phyloP scores from a whole-genome alignment of 179 eudicot species.

The Spinacia oleracea region DNA sequence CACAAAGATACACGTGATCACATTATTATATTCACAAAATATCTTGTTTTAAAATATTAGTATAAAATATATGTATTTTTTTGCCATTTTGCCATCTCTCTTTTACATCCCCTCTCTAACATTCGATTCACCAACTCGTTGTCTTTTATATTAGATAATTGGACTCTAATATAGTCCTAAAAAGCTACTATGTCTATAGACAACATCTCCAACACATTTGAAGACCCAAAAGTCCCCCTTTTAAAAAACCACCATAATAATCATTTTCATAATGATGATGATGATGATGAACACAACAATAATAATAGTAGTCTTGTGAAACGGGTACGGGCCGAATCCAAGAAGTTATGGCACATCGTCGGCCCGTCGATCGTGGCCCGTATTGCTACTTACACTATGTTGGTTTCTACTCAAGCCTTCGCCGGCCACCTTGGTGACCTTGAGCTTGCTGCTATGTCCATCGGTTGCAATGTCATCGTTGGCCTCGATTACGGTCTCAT shows the following conservation, averaged over 20 bases:
- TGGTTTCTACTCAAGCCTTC: conserved; percentile 39
- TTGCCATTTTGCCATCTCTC: too few relatives aligned
- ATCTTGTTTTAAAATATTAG: too few relatives aligned
- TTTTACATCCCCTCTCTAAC: too few relatives aligned
- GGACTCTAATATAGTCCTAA: neutral
- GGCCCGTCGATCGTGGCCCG: too few relatives aligned
- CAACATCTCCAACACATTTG: neutral
- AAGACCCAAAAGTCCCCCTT: conserved; percentile 23
- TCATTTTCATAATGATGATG: neutral
- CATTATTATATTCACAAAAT: too few relatives aligned
- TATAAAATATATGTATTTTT: too few relatives aligned
- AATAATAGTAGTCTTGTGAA: neutral
- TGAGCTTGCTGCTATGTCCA: conserved; percentile 45
- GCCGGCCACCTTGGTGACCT: conserved; percentile 53
- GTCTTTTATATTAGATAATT: neutral
- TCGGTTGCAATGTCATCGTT: conserved; percentile 35
- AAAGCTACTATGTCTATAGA: neutral
- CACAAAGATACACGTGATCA: neutral
- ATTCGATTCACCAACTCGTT: neutral
- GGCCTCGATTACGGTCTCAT: conserved; percentile 45
- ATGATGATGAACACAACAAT: neutral
- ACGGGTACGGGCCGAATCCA: conserved; percentile 33
- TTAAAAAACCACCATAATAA: conserved; percentile 17
- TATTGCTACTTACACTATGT: conserved; percentile 33
- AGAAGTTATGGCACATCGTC: conserved; percentile 44